Base-by-base conservation (phyloP, 2,329 filamentous ascomycete species). In the Pochonia chlamydosporia region DNA sequence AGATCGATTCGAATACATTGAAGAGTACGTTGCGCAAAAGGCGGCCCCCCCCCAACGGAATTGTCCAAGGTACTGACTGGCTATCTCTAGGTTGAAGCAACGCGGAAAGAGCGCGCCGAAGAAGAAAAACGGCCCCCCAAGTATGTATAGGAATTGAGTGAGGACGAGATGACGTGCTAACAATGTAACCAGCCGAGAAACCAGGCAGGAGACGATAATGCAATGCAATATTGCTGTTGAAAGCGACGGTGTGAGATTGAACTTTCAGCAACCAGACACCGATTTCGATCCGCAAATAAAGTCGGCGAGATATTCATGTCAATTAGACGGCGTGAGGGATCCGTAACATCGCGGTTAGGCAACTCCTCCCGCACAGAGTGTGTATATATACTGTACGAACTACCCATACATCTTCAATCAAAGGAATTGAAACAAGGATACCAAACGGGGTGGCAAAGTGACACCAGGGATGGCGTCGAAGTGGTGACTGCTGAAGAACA, bases 91-190 rank as follows among this genome's bases (percentile, higher is more conserved):
- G 59, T 70, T 85, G 58, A 91, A 89, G 66, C 69, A 78, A 25
- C 84, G 90, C 72, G 91, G 90, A 56, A 96, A 97, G 75, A 85
- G 85, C 47, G 81, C 85, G 39, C 90, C 92, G 7, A 81, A 95
- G 79, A 96, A 95, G 81, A 95, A 93, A 77, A 84, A 75, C 62
- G 82, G 65, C 4, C 60, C 67, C 35, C 63, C 67, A 48, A 60
- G 67, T 71, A 64, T 44, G 64, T 53, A 23, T 7, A 11, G 11
- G 23, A 23, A 4, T 35, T 18, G 11, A 21, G 7, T 11, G n/a
- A 10, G 14, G 13, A 9, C 24, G 3, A n/a, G 16, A 23, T 23
- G 2, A 16, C 23, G 18, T 26, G 45, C 48, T 50, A 47, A 50
- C 36, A 11, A 10, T 4, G 25, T 36, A 23, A 16, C 18, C 42